Base-by-base conservation (phyloP, 2,329 filamentous ascomycete species). In the Lecanosticta acicola region DNA sequence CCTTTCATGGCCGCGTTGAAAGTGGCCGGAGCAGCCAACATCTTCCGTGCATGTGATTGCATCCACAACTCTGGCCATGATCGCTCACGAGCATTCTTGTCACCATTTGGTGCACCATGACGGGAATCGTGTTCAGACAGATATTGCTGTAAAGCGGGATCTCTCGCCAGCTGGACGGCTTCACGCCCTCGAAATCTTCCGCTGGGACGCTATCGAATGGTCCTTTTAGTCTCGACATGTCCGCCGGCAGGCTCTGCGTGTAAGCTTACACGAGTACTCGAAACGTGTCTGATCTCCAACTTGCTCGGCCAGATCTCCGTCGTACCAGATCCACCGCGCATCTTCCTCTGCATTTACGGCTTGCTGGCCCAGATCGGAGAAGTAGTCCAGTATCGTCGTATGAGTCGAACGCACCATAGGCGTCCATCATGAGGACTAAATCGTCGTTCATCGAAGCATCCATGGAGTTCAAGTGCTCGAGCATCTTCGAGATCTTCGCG, bases 41-140 rank as follows among this genome's bases (percentile, higher is more conserved):
- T 17, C 17, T 29, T 37, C 24, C 52, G 40, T 2, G 46, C 49
- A 20, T 45, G 34, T 3, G 45, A 33, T 37, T 59, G 52, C 48
- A 59, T 53, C 52, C 52, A 55, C 3, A 39, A 44, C 39, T 39
- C 38, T 8, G 49, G 44, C 52, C 52, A 53, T 17, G 50, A 47
- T 19, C 38, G 45, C 32, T 26, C 19, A 14, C 49, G 46, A 41
- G 49, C 55, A 18, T 47, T 41, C 18, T 53, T 50, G 35, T 57
- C 52, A n/a, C 54, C 58, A 11, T 61, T 57, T 58, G 55, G 39
- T 60, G 54, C 9, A 59, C 54, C 56, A 61, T 61, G 21, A 57
- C 54, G 3, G 56, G 58, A 5, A 60, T 48, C 1, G 51, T 57
- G 34, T 56, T 53, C 32, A 58, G 35, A 13, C 55, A 60, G 3